Evolutionary conservation across 1,284 basidiomycete genomes (phyloP), one percentile per base, ranked within the genome.

Genomic region (Heterobasidion occidentale): DNA sequence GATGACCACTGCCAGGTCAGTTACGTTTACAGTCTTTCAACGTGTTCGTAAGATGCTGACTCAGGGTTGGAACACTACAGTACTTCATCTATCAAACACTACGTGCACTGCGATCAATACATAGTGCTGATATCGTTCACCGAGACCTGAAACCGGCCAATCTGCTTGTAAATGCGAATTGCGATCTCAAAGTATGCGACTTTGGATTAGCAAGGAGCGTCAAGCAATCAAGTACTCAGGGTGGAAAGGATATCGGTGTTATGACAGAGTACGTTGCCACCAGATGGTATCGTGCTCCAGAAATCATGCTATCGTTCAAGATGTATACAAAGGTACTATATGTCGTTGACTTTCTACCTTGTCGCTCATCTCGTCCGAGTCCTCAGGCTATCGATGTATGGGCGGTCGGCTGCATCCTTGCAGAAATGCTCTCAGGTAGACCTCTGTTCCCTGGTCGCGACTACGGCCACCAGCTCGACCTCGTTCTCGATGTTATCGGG

Each of bases 281-380:
- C 48, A 74, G 90, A 51, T 88, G 90, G 89, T 92, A 91, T 68
- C 79, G 88, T 57, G 90, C 90, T 7, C 89, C 89, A 0, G 91
- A 94, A 72, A 93, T 94, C 68, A 94, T 94, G 91, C 75, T 94
- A 58, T 88, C 84, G 53, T 94, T 93, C 74, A 91, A 90, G 68
- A 90, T 90, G 79, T 92, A 90, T 70, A 84, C 83, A 49, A 84
- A 84, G 74, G 81, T 78, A 56, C 34, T 61, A 36, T 52, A 17
- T 36, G 44, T 42, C 9, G 17, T 35, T 36, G 12, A 9, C 14
- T 45, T 35, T 27, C 12, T 17, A 12, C 15, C 4, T 12, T 33
- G 7, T 53, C 20, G 33, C 36, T 19, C 19, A 14, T 36, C 34
- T 36, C 35, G 20, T 53, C 44, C 12, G 49, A 6, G 33, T 34